These are phyloP conservation scores for Cyberlindnera euphorbiae DNA, from an alignment of 805 yeast species.

Conservation along the genomic window DNA sequence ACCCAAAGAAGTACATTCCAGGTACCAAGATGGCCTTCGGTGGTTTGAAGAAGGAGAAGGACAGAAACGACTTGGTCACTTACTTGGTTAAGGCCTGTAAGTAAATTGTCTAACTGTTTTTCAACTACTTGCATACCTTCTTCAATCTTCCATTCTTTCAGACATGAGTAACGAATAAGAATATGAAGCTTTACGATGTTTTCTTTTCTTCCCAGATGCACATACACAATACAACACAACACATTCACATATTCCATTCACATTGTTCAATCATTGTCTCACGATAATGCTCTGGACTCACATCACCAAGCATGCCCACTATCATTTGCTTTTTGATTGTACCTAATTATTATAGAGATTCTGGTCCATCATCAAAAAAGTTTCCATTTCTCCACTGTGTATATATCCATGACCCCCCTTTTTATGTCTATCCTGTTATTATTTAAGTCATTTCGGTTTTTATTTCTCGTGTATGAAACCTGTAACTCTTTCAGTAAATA, in stretches of 20 bases:
- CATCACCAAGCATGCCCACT: too few relatives aligned
- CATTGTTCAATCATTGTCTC: too few relatives aligned
- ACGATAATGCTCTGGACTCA: too few relatives aligned
- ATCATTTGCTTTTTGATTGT: too few relatives aligned
- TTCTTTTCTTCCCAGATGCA: background rate
- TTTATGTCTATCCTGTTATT: conserved; percentile 1
- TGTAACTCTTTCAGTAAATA: background rate
- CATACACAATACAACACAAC: too few relatives aligned
- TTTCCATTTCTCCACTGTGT: conserved; percentile 3
- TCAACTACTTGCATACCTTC: too few relatives aligned
- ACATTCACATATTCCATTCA: too few relatives aligned
- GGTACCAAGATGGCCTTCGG: conserved; percentile 99
- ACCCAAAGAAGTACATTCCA: conserved; percentile 99
- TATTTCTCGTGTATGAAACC: too few relatives aligned
- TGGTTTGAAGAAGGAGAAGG: conserved; percentile 98
- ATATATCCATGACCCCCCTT: conserved; percentile 2
- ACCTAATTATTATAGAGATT: background rate
- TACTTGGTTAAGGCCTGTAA: conserved; percentile 61
- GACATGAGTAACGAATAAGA: conserved; percentile 9
- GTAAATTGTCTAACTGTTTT: conserved; percentile 26
- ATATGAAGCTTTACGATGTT: background rate
- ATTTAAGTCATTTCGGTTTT: conserved; percentile 1
- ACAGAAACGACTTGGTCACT: conserved; percentile 93
- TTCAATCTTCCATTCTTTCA: background rate
- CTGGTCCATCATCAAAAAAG: background rate